Evolutionary conservation across 148 eudicot genomes (phyloP).

Genomic region (Rhododendron griersonianum): DNA sequence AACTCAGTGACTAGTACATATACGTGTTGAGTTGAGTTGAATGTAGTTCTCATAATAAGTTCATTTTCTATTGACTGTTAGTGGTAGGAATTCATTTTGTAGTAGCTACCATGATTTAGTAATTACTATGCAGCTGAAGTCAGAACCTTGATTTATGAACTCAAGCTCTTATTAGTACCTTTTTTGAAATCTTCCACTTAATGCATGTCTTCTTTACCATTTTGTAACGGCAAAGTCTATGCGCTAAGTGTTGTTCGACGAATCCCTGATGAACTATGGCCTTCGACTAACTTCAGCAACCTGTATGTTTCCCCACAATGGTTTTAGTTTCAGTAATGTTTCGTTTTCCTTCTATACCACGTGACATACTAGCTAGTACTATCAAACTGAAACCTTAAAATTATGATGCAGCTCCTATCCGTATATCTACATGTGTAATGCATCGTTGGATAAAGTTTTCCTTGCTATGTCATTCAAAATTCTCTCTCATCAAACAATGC

Average conservation of each 20-base stretch:
- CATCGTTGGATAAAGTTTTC: neutral
- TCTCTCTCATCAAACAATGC: neutral
- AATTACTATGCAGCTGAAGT: neutral
- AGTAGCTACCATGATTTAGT: neutral
- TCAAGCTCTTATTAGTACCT: neutral
- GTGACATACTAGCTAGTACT: neutral
- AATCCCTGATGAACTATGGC: constrained; percentile 79
- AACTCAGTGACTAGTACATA: neutral
- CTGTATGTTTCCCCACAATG: constrained; percentile 2
- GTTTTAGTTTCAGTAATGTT: neutral
- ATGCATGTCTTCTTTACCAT: neutral
- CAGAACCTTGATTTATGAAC: neutral
- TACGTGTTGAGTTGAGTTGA: neutral
- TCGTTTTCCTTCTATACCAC: neutral
- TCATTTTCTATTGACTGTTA: neutral
- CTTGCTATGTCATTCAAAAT: neutral
- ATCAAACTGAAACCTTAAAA: neutral
- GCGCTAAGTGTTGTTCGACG: constrained; percentile 41
- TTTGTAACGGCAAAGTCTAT: constrained; percentile 55
- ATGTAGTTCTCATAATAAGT: neutral
- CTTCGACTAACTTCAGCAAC: constrained; percentile 26
- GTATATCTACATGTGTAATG: neutral
- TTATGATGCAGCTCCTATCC: neutral
- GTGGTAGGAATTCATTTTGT: neutral
- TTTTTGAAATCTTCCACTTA: neutral